Evolutionary conservation across 176 grass and related monocot genomes (phyloP), one percentile per base, ranked within the genome.

Genomic region (Poa annua): DNA sequence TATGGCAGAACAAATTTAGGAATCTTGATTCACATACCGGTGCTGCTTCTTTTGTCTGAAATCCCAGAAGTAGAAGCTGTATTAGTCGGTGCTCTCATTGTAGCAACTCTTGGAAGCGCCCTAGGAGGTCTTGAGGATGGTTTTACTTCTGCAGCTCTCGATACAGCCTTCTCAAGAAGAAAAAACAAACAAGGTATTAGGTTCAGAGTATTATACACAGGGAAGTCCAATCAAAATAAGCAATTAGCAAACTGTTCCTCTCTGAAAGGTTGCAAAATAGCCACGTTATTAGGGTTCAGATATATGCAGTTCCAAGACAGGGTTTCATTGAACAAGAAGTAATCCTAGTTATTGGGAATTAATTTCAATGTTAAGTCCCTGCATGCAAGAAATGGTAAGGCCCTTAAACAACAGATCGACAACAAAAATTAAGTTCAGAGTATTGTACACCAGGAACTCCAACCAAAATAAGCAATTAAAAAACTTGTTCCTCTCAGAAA

Each of bases 41-140:
- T 92, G 87, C 79, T 91, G 44, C 82, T 96, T 88, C 85, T 86
- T 93, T 83, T 95, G 13, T 85, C 80, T 38, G 59, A 54, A 72
- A 83, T 64, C 34, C 62, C 83, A 70, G 87, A 75, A 61, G 49
- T 67, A 6, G 25, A 38, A 29, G 73, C 1, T 72, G 63, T 80
- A 59, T 87, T 96, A 55, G 42, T 79, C 56, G 89, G 79, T 48
- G 82, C 81, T 84, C 44, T 81, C 66, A 82, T 76, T 50, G 80
- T 76, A 79, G 80, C 92, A 76, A 87, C 80, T 89, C 86, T 93
- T 73, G 92, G 86, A 63, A 93, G 76, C 84, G 76, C 87, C 38
- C 87, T 93, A 1, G 85, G 85, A 81, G 91, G 88, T 77, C 77
- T 87, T 84, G 83, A 83, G 44, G 87, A 80, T 83, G 72, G 17